phyloP scores from a whole-genome alignment of 345 rosid genomes.

The Brassica juncea region DNA sequence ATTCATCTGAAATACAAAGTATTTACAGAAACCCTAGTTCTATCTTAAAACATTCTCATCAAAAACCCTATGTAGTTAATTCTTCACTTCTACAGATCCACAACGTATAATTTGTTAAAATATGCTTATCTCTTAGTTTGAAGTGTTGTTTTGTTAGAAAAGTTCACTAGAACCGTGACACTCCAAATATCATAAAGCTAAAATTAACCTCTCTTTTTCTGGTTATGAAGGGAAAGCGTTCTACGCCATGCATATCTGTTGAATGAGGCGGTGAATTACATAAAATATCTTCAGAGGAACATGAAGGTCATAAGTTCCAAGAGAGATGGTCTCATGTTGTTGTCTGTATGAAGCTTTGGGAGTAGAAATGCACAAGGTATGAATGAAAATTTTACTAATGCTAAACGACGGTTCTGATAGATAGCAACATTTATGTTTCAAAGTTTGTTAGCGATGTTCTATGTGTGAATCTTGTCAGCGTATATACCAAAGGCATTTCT shows the following conservation, averaged over 20 bases:
- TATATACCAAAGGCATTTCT: not conserved
- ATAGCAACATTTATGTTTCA: not conserved
- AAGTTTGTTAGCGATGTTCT: not conserved
- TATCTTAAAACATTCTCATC: too few relatives aligned
- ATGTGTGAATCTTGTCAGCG: not conserved
- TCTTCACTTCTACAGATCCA: constrained; percentile 9
- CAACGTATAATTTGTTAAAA: not conserved
- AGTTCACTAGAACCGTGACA: not conserved
- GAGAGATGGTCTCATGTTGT: constrained; percentile 47
- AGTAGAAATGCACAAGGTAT: constrained; percentile 3
- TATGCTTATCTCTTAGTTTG: constrained; percentile 2
- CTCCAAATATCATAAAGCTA: constrained; percentile 5
- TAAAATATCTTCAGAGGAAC: constrained; percentile 47
- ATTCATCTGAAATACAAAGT: too few relatives aligned
- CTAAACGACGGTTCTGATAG: not conserved
- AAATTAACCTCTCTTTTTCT: not conserved
- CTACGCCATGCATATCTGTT: constrained; percentile 73
- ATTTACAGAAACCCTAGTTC: too few relatives aligned
- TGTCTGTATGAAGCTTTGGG: constrained; percentile 24
- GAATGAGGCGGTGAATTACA: constrained; percentile 66
- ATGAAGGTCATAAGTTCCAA: constrained; percentile 45
- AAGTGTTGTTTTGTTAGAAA: not conserved
- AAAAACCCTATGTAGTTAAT: constrained; percentile 6
- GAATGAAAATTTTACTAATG: not conserved
- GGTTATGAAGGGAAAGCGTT: constrained; percentile 67